Percentiles rank a stretch among this genome's conserved stretches.
These are phyloP conservation scores for Radiomyces spectabilis DNA, from an alignment of 192 early-diverging fungal species.

Conservation along the genomic window DNA sequence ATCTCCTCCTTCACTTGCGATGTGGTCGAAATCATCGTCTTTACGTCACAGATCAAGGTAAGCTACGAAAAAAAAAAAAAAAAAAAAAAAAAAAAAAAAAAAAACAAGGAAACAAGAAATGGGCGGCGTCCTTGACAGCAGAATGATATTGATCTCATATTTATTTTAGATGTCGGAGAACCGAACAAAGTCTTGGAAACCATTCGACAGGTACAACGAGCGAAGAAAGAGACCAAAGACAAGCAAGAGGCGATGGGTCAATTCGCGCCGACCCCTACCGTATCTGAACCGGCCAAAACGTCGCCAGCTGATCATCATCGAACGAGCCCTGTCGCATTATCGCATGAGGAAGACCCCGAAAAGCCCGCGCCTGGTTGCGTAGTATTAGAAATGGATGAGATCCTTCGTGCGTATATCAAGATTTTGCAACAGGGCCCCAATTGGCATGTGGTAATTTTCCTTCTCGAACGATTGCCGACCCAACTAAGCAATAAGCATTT, in stretches of 20 bases:
- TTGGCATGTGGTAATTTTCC: conserved; percentile 64
- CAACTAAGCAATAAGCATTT: conserved; percentile 73
- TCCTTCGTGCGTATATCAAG: conserved; percentile 42
- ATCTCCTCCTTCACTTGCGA: conserved; percentile 41
- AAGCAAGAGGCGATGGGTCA: neutral
- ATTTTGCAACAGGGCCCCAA: conserved; percentile 61
- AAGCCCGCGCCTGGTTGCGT: too few species aligned
- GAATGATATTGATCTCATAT: too few species aligned
- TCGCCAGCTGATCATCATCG: neutral
- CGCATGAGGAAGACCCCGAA: too few species aligned
- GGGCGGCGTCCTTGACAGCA: too few species aligned
- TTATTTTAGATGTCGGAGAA: too few species aligned
- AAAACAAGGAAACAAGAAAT: too few species aligned
- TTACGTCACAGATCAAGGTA: conserved; percentile 28
- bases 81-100: conserved; percentile 11
- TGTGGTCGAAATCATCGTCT: conserved; percentile 46
- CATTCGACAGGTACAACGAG: too few species aligned
- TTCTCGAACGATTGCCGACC: conserved; percentile 52
- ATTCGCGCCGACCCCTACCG: neutral
- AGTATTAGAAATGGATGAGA: conserved; percentile 11
- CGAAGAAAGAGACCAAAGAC: too few species aligned
- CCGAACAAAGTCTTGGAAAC: too few species aligned
- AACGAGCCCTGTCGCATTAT: neutral
- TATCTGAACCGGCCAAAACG: neutral
- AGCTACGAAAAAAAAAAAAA: neutral